Conservation (phyloP, 1,284 basidiomycete species). For the Ganoderma leucocontextum region DNA sequence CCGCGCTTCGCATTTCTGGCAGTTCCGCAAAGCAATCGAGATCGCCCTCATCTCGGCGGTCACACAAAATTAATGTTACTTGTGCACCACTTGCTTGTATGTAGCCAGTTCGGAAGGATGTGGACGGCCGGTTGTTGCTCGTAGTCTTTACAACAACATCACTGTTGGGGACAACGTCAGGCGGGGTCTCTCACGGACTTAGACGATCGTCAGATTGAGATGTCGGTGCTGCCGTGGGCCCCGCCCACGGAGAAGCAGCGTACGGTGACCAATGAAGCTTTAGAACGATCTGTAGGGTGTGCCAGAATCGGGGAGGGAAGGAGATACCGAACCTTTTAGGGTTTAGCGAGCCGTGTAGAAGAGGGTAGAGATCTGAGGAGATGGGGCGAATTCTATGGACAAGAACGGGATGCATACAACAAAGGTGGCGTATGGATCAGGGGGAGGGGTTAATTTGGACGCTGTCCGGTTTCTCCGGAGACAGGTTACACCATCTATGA, state of each 20-base stretch:
- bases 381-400: background rate
- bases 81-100: background rate
- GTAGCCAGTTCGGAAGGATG: background rate
- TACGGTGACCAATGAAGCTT: background rate
- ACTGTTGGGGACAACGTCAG: background rate
- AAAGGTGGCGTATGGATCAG: background rate
- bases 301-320: background rate
- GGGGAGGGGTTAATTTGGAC: background rate
- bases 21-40: conserved; percentile 3
- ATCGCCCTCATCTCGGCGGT: background rate
- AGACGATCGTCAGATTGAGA: background rate
- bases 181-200: background rate
- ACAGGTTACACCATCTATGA: background rate
- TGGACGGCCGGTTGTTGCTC: too few relatives aligned
- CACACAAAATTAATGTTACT: too few relatives aligned
- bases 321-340: background rate
- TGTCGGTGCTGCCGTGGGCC: background rate
- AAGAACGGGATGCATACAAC: background rate
- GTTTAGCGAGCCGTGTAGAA: background rate
- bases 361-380: background rate
- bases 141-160: background rate
- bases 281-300: background rate
- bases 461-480: background rate
- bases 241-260: background rate
- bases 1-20: conserved; percentile 5